Percentiles rank a stretch among this genome's conserved stretches.
Conservation (phyloP, 140 eudicot genomes). For the Eryngium alpinum region DNA sequence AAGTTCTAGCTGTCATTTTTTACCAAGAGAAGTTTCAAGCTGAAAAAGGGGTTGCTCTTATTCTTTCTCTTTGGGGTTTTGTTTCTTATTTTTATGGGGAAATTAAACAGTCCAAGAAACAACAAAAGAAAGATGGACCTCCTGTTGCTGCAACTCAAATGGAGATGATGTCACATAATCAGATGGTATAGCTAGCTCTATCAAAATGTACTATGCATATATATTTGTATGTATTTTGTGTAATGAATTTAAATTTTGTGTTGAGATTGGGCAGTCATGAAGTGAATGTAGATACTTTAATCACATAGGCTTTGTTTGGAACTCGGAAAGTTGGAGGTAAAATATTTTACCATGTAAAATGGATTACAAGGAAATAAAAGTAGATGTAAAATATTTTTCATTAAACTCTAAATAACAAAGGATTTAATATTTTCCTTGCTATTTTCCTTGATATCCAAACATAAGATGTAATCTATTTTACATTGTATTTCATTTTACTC, state of each 20-base stretch:
- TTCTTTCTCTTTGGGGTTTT: not conserved
- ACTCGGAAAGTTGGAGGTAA: too few relatives aligned
- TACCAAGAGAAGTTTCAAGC: constrained; percentile 48
- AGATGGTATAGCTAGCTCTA: not conserved
- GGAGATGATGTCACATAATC: not conserved
- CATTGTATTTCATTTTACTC: too few relatives aligned
- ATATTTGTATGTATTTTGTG: not conserved
- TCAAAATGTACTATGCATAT: not conserved
- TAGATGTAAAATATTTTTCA: too few relatives aligned
- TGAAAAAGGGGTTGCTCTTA: constrained; percentile 34
- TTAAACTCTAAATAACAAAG: too few relatives aligned
- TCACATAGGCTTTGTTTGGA: too few relatives aligned
- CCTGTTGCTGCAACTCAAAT: not conserved
- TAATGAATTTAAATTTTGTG: not conserved
- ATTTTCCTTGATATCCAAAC: too few relatives aligned
- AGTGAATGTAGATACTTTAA: too few relatives aligned
- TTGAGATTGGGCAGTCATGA: not conserved
- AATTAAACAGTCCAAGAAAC: not conserved
- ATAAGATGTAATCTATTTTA: too few relatives aligned
- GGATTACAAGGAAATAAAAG: too few relatives aligned
- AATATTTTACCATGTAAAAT: too few relatives aligned
- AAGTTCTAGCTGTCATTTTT: constrained; percentile 41
- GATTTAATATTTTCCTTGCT: too few relatives aligned
- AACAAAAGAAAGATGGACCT: not conserved
- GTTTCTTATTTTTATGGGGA: not conserved